phyloP scores from a whole-genome alignment of 768 basidiomycete species.

The Lentinus brumalis region DNA sequence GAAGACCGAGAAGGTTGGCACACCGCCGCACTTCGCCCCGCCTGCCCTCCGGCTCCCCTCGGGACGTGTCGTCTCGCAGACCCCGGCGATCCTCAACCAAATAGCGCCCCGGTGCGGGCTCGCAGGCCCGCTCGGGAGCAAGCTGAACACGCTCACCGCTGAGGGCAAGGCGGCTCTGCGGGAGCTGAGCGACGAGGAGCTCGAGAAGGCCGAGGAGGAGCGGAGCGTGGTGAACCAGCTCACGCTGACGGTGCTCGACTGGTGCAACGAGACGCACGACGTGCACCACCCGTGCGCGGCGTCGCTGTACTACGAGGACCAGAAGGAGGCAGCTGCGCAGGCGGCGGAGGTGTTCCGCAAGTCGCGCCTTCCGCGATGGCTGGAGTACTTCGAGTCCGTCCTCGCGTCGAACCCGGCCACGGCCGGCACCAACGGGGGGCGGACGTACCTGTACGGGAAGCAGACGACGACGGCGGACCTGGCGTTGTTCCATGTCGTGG shows the following conservation, averaged over 20 bases:
- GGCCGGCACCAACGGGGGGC: conserved; percentile 7
- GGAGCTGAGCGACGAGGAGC: conserved; percentile 26
- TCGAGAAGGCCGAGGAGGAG: conserved; percentile 34
- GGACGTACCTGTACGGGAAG: conserved; percentile 33
- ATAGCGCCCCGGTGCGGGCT: conserved; percentile 38
- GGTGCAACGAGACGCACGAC: conserved; percentile 36
- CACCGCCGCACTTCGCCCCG: conserved; percentile 41
- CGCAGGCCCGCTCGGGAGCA: conserved; percentile 26
- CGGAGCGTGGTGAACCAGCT: conserved; percentile 39
- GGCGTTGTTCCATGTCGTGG: conserved; percentile 40
- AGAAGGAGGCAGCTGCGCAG: conserved; percentile 38
- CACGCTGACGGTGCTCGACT: conserved; percentile 39
- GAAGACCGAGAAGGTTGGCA: conserved; percentile 18
- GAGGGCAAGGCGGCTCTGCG: conserved; percentile 7
- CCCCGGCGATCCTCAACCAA: conserved; percentile 39
- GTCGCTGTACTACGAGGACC: conserved; percentile 42
- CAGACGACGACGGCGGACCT: conserved; percentile 45
- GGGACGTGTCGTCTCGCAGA: conserved; percentile 37
- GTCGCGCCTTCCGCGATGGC: conserved; percentile 42
- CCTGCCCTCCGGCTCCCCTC: conserved; percentile 39
- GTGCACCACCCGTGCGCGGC: conserved; percentile 40
- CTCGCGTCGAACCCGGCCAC: conserved; percentile 29
- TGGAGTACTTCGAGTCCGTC: conserved; percentile 39
- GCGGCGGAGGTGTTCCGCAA: conserved; percentile 38
- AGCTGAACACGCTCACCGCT: conserved; percentile 7